Conservation (phyloP, 495 filamentous ascomycete species). For the Wilcoxina mikolae region DNA sequence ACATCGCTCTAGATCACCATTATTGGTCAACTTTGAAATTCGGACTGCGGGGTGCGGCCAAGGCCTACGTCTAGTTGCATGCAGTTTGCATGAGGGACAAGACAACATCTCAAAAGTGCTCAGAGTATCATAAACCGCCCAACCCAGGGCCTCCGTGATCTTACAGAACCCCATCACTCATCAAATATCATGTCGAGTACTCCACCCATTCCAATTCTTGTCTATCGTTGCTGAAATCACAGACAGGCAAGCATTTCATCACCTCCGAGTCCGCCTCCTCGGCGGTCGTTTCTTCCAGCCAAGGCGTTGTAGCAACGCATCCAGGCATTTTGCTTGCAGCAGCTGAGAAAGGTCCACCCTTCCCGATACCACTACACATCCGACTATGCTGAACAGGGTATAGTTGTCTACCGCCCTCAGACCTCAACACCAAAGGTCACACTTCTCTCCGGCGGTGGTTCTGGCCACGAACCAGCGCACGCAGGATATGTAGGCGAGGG, state of each 20-base stretch:
- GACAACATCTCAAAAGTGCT: too few species aligned
- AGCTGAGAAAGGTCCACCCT: background rate
- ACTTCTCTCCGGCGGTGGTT: slow-evolving; percentile 78
- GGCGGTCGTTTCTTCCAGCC: background rate
- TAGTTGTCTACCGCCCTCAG: slow-evolving; percentile 28
- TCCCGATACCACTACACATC: background rate
- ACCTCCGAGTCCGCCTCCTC: background rate
- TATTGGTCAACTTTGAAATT: too few species aligned
- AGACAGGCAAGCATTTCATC: slow-evolving; percentile 1
- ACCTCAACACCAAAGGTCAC: slow-evolving; percentile 43
- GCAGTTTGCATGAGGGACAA: too few species aligned
- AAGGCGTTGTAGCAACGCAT: background rate
- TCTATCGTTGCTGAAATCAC: background rate
- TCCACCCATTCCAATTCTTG: background rate
- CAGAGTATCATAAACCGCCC: too few species aligned
- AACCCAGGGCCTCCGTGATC: too few species aligned
- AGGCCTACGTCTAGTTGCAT: too few species aligned
- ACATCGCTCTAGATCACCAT: too few species aligned
- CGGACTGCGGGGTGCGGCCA: too few species aligned
- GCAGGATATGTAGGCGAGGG: slow-evolving; percentile 53
- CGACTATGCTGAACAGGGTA: background rate
- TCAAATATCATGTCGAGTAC: slow-evolving; percentile 1
- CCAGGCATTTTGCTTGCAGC: background rate
- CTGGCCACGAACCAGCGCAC: slow-evolving; percentile 87
- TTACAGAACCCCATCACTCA: background rate